A percentile compares a stretch with the other conserved stretches of the same genome.
Conservation (phyloP, 306 rosid species). For the Ormosia semicastrata region DNA sequence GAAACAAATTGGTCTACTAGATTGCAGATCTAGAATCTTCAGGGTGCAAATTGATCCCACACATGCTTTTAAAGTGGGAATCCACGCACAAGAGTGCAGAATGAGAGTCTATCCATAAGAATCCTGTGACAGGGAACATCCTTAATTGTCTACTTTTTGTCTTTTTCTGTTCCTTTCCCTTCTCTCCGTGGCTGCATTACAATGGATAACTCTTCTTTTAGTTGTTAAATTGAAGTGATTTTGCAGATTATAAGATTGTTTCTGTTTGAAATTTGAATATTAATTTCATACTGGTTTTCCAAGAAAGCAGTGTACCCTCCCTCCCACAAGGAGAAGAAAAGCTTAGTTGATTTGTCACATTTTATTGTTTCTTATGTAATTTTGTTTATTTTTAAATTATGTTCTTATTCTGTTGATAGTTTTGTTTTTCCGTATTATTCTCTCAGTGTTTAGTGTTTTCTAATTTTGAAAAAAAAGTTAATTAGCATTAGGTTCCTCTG, state of each 20-base stretch:
- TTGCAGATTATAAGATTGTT: background rate
- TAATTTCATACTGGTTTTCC: constrained; percentile 5
- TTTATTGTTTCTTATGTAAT: constrained; percentile 6
- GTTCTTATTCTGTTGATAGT: background rate
- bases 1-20: background rate
- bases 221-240: background rate
- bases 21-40: background rate
- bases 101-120: background rate
- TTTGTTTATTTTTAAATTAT: background rate
- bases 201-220: background rate
- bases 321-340: background rate
- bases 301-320: background rate
- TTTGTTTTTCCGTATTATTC: background rate
- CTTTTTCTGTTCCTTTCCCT: background rate
- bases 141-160: background rate
- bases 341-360: background rate
- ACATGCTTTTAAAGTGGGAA: background rate
- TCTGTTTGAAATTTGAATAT: constrained; percentile 3
- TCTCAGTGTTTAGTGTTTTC: background rate
- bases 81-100: background rate
- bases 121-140: background rate
- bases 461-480: background rate
- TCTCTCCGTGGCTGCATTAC: background rate
- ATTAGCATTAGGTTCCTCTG: constrained; percentile 15
- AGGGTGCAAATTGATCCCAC: background rate